Base-by-base conservation (phyloP, 192 early-diverging fungal species). In the Geranomyces michiganensis region DNA sequence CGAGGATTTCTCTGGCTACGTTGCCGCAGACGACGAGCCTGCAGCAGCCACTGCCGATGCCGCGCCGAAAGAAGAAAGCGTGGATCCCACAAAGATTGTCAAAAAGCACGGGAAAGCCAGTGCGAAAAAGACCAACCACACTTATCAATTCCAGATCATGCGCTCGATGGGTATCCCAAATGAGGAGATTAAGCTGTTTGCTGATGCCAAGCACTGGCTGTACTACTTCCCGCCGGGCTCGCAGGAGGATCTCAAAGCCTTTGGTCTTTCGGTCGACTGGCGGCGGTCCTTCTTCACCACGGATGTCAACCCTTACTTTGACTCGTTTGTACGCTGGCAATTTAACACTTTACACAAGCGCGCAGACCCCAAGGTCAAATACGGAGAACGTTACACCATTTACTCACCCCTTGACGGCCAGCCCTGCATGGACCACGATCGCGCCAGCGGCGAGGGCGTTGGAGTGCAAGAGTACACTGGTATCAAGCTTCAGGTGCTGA, bases 391-490 rank as follows among this genome's bases (percentile, higher is more conserved):
- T 32, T 94, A 96, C 79, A 99, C 97, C 15, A 95, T 99, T 69
- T 99, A 95, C 83, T 97, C 95, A 32, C 86, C 92, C 61, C 80
- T 93, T 41, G 97, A 99, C 78, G 90, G 88, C 7, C 97, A 99
- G 80, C 92, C 97, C 49, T 99, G 97, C 81, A 97, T 99, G 96
- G 97, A 99, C 81, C 97, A 99, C 81, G 97, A 99, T 81, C 92
- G 96, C 62, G 78, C 86, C 72, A 85, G 87, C 53, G 97, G 97
- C 76, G 97, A 99, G 80, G 97, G 90, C 22, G 89, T 96, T 46
- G 92, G 88, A 48, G 93, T 94, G 46, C 93, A 96, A 76, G 94
- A 98, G 68, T 99, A 98, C 82, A 98, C 96, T 33, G 93, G 90
- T 59, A 90, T 99, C 67, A 99, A 99, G 88, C 82, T 99, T 36